phyloP scores from a whole-genome alignment of 495 filamentous ascomycete genomes.

The Aspergillus mulundensis region DNA sequence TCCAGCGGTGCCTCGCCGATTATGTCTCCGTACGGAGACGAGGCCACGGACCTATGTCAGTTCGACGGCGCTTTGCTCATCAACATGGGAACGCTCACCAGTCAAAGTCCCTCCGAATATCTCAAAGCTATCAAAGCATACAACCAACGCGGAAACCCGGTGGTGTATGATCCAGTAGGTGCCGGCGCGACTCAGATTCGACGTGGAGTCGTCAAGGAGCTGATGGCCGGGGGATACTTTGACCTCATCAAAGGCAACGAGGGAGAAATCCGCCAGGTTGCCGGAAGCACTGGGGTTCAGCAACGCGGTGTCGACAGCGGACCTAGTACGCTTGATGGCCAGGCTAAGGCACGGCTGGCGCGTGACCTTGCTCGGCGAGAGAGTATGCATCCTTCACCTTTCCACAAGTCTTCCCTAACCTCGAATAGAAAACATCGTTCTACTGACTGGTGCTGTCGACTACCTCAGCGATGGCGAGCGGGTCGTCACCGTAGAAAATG shows the following conservation, averaged over 20 bases:
- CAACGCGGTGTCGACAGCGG: constrained; percentile 89
- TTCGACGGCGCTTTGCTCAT: constrained; percentile 71
- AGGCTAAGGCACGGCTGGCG: constrained; percentile 58
- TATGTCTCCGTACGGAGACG: constrained; percentile 83
- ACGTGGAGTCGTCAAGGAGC: constrained; percentile 61
- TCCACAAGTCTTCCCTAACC: too few relatives aligned
- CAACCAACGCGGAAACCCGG: constrained; percentile 67
- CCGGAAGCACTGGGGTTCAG: constrained; percentile 47
- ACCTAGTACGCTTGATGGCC: constrained; percentile 47
- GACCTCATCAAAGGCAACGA: constrained; percentile 95
- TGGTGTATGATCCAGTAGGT: constrained; percentile 89
- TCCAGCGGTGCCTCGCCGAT: constrained; percentile 78
- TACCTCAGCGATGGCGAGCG: constrained; percentile 70
- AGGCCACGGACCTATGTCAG: constrained; percentile 71
- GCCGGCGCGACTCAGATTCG: constrained; percentile 77
- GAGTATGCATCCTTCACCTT: constrained; percentile 26
- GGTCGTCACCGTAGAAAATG: constrained; percentile 68
- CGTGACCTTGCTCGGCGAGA: constrained; percentile 61
- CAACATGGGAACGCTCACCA: constrained; percentile 90
- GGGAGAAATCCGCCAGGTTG: constrained; percentile 76
- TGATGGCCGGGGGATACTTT: constrained; percentile 74
- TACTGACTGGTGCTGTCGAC: constrained; percentile 80
- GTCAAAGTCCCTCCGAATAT: constrained; percentile 66
- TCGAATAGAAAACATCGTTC: constrained; percentile 57
- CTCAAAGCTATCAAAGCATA: constrained; percentile 66